phyloP scores from a whole-genome alignment of 805 yeast species.

The Yamadazyma takamatsuzukensis region DNA sequence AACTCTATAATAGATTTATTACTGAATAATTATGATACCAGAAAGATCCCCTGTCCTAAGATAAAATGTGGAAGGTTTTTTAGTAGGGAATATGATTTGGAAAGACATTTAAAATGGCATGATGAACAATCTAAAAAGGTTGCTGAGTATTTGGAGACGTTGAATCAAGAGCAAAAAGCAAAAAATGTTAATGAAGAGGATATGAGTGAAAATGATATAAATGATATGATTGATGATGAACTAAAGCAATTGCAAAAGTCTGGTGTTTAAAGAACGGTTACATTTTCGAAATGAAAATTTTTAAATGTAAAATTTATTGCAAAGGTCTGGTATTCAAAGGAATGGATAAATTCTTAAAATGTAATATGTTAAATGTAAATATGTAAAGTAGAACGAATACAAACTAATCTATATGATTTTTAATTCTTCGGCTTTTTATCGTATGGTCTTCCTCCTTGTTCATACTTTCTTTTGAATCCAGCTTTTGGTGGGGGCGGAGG shows the following conservation, averaged over 20 bases:
- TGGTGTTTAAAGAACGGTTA: no score
- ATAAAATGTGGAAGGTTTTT: slow-evolving; percentile 52
- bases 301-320: no score
- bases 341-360: no score
- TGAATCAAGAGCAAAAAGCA: slow-evolving; percentile 15
- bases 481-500: slow-evolving; percentile 24
- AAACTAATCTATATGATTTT: no score
- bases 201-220: slow-evolving; percentile 4
- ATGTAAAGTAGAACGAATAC: no score
- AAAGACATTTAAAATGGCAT: slow-evolving; percentile 55
- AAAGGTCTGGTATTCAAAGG: no score
- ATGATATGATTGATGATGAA: slow-evolving; percentile 12
- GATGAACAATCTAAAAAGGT: slow-evolving; percentile 28
- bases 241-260: slow-evolving; percentile 5
- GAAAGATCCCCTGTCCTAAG: slow-evolving; percentile 44
- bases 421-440: no score
- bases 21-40: slow-evolving; percentile 31
- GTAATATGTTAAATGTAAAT: no score
- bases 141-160: slow-evolving; percentile 23
- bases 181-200: slow-evolving; percentile 1
- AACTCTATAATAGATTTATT: slow-evolving; percentile 34
- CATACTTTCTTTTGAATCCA: slow-evolving; percentile 23
- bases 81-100: slow-evolving; percentile 44
- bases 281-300: no score
- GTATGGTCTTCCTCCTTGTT: slow-evolving; percentile 13